A percentile compares a stretch with the other conserved stretches of the same genome.
phyloP scores from a whole-genome alignment of 2,329 filamentous ascomycete genomes.

The Fusarium foetens region DNA sequence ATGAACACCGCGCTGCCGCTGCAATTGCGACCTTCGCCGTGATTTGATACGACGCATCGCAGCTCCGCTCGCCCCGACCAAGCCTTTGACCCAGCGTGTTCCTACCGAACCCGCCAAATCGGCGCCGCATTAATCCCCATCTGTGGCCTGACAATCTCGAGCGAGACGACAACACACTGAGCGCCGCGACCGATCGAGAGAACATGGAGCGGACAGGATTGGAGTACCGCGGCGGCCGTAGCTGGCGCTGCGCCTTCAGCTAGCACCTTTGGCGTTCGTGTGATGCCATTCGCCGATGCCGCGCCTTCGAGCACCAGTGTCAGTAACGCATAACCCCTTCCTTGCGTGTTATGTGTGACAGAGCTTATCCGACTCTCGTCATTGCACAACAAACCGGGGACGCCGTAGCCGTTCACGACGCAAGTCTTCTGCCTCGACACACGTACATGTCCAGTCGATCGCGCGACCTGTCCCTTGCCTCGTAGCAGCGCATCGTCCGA shows the following conservation, averaged over 20 bases:
- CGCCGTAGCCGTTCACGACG: rapidly evolving
- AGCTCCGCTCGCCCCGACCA: rapidly evolving
- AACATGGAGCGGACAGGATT: rapidly evolving
- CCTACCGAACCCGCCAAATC: rapidly evolving
- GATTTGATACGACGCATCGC: rapidly evolving
- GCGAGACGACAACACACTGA: rapidly evolving
- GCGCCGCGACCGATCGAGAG: neutral
- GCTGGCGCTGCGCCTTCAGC: too few species aligned
- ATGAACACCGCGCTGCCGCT: neutral
- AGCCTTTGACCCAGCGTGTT: rapidly evolving
- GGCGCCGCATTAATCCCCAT: rapidly evolving
- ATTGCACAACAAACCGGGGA: rapidly evolving
- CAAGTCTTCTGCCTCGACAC: neutral
- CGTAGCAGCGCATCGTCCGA: neutral
- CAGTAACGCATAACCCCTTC: too few species aligned
- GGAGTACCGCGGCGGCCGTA: rapidly evolving
- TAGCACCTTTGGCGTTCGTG: rapidly evolving
- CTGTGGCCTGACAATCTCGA: rapidly evolving
- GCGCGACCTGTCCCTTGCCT: rapidly evolving
- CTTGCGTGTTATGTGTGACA: neutral
- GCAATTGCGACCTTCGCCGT: neutral
- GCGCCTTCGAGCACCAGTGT: rapidly evolving
- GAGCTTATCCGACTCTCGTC: rapidly evolving
- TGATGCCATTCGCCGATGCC: neutral
- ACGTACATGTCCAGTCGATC: neutral